Base-by-base conservation (phyloP, 1,139 yeast genomes). In the Nadsonia starkeyi-henricii region DNA sequence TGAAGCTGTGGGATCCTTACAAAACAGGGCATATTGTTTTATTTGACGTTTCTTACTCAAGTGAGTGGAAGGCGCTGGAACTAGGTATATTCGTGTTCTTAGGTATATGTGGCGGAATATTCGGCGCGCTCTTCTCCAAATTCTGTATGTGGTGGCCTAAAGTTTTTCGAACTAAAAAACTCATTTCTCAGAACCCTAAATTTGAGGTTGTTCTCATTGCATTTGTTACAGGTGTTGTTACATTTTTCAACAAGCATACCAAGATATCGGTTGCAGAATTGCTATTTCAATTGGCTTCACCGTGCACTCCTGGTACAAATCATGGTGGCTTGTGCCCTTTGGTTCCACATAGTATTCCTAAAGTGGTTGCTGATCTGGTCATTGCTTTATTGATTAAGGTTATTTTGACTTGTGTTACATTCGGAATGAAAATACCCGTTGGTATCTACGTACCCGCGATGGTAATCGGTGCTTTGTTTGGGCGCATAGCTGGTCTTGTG, bases 391-490 rank as follows among this genome's bases (percentile, higher is more conserved):
- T 67, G 1, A 64, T 74, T 45, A 78, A 78, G 54, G 55, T 73
- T 0, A 49, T 70, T 1, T 62, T 78, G 36, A 78, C 82, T 0
- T 67, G 73, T 28, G 59, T 77, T 12, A 76, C 83, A 0, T 77
- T 77, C 61, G 85, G 85, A 1, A 61, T 78, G 50, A 79, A 77
- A 56, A 66, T 79, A 2, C 85, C 85, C 0, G 73, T 79, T 49
- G 85, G 85, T 20, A 75, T 79, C 20, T 79, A 79, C 57, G 81
- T 79, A 0, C 85, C 85, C 1, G 75, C 82, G 1, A 78, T 79
- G 84, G 81, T 78, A 1, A 69, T 74, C 48, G 85, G 85, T 7
- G 84, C 85, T 0, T 62, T 79, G 17, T 78, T 76, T 63, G 85
- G 85, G 0, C 60, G 83, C 26, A 60, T 74, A 4, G 67, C 76